Percentiles rank a stretch among this genome's conserved stretches.
phyloP scores from a whole-genome alignment of 352 stramenopile genomes.

The Phytophthora brassicae region DNA sequence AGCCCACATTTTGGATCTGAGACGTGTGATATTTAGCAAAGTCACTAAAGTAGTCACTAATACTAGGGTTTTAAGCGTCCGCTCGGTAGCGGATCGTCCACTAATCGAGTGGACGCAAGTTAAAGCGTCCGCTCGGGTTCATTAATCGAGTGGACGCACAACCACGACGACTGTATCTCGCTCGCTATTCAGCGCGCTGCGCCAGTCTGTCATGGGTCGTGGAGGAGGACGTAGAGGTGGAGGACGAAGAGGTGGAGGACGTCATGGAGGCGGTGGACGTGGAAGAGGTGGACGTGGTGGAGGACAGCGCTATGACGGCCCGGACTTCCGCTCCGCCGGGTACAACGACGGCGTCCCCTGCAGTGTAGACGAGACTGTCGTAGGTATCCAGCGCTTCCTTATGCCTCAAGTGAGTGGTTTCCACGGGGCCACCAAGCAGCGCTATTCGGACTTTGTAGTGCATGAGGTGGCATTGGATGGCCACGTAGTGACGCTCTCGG shows the following conservation, averaged over 20 bases:
- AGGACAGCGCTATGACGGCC: conserved; percentile 21
- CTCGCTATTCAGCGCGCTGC: conserved; percentile 10
- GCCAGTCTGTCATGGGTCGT: conserved; percentile 26
- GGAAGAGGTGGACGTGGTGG: conserved; percentile 18
- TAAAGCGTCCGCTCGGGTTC: no score
- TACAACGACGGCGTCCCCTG: conserved; percentile 80
- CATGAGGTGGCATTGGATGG: conserved; percentile 74
- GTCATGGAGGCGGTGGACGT: conserved; percentile 20
- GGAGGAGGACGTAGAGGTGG: conserved; percentile 21
- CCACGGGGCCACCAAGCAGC: conserved; percentile 86
- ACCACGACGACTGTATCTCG: conserved; percentile 18
- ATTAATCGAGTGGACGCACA: background rate
- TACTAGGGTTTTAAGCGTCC: no score
- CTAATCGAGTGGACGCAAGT: no score
- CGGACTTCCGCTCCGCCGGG: conserved; percentile 52
- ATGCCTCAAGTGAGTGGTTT: conserved; percentile 69
- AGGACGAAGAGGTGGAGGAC: conserved; percentile 8
- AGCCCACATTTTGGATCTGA: conserved; percentile 24
- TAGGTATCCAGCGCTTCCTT: conserved; percentile 77
- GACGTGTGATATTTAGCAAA: conserved; percentile 17
- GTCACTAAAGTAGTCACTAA: background rate
- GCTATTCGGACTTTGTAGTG: conserved; percentile 93
- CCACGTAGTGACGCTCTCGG: conserved; percentile 58
- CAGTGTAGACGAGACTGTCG: conserved; percentile 72
- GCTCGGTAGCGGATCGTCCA: conserved; percentile 18